Conservation (phyloP, 1,284 basidiomycete genomes). For the Heterobasidion irregulare region DNA sequence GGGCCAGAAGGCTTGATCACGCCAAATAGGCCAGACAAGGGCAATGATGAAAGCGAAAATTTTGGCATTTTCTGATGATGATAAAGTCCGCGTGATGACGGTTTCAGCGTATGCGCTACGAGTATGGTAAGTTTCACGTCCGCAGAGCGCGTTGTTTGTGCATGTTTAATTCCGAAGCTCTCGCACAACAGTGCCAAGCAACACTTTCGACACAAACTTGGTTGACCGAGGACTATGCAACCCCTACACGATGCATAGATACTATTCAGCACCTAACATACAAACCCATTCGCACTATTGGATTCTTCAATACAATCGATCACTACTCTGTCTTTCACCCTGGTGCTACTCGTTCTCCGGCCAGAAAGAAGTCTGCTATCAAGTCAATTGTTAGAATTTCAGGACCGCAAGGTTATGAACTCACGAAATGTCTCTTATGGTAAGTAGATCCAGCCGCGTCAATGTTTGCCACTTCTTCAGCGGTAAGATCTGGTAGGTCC, state of each 20-base stretch:
- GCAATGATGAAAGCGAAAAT: slow-evolving; percentile 39
- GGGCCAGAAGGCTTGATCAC: slow-evolving; percentile 83
- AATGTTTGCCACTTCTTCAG: slow-evolving; percentile 19
- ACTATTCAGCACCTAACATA: no score
- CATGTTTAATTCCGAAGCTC: not conserved
- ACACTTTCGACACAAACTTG: not conserved
- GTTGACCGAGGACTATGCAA: not conserved
- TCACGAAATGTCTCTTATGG: slow-evolving; percentile 1
- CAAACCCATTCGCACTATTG: no score
- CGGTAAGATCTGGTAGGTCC: slow-evolving; percentile 46
- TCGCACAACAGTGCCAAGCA: not conserved
- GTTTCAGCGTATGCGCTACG: not conserved
- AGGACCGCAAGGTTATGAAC: not conserved
- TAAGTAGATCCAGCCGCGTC: not conserved
- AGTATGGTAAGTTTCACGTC: not conserved
- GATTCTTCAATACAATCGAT: no score
- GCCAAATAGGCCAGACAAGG: slow-evolving; percentile 77
- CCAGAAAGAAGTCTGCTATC: not conserved
- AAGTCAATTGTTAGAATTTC: not conserved
- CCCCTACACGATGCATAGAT: not conserved
- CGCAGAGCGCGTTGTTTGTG: not conserved
- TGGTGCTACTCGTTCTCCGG: not conserved
- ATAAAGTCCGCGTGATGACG: not conserved
- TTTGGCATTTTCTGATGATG: slow-evolving; percentile 53
- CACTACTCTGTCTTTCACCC: no score